Evolutionary conservation across 257 asterid genomes (phyloP).

Genomic region (Penstemon newberryi): DNA sequence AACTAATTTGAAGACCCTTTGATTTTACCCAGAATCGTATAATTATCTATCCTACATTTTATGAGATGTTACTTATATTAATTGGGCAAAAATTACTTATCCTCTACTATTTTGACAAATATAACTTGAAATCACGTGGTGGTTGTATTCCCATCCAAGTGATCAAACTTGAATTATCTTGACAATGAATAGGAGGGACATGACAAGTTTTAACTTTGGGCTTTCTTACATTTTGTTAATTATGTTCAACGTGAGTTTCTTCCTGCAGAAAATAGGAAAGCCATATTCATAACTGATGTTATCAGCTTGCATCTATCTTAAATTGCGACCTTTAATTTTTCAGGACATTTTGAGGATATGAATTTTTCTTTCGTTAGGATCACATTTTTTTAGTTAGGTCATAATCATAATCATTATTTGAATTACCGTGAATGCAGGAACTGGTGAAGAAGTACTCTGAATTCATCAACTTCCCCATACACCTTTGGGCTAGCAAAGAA

Average conservation of each 20-base stretch:
- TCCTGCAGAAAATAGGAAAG: not conserved
- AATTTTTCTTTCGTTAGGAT: not conserved
- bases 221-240: not conserved
- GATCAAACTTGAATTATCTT: too few species aligned
- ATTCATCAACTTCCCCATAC: slow-evolving; percentile 75
- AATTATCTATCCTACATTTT: not conserved
- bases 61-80: too few species aligned
- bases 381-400: not conserved
- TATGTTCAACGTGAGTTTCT: not conserved
- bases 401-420: slow-evolving; percentile 3
- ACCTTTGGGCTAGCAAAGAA: slow-evolving; percentile 81
- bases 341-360: not conserved
- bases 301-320: not conserved
- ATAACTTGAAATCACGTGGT: too few species aligned
- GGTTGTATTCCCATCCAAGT: too few species aligned
- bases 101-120: too few species aligned
- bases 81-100: too few species aligned
- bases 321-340: not conserved
- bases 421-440: slow-evolving; percentile 41
- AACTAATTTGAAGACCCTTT: not conserved
- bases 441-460: slow-evolving; percentile 77
- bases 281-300: not conserved
- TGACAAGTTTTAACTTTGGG: not conserved
- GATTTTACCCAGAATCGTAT: not conserved
- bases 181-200: too few species aligned